A percentile compares a stretch with the other conserved stretches of the same genome.
Conservation (phyloP, 2,329 filamentous ascomycete species). For the Botryotinia calthae region DNA sequence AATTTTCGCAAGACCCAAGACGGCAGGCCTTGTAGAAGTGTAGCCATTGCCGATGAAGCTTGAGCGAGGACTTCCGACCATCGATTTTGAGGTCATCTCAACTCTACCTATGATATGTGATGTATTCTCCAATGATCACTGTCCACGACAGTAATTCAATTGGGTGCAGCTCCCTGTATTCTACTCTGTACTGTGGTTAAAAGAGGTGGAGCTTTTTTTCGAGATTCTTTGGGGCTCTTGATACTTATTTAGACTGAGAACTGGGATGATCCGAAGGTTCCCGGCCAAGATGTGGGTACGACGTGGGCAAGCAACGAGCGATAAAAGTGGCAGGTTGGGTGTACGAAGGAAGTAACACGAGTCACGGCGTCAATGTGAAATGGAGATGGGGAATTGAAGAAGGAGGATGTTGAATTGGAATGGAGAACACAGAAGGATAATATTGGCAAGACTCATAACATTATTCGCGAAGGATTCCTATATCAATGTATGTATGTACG, state of each 20-base stretch:
- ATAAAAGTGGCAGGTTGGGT: background rate
- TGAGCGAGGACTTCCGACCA: constrained; percentile 22
- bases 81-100: constrained; percentile 30
- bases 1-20: constrained; percentile 53
- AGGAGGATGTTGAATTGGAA: background rate
- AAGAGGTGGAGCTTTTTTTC: constrained; percentile 8
- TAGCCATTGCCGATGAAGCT: constrained; percentile 37
- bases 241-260: background rate
- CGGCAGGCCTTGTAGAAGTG: constrained; percentile 46
- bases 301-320: background rate
- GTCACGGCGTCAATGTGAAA: background rate
- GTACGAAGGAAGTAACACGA: background rate
- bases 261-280: background rate
- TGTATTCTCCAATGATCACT: constrained; percentile 18
- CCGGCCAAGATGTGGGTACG: background rate
- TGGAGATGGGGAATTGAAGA: background rate
- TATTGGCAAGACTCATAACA: background rate
- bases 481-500: background rate
- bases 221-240: background rate
- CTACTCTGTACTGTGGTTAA: background rate
- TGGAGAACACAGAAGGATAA: background rate
- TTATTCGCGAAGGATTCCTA: background rate
- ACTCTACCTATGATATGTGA: constrained; percentile 11
- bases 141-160: constrained; percentile 18
- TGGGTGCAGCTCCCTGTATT: constrained; percentile 9